Percentiles rank a stretch among this genome's conserved stretches.
Evolutionary conservation across 176 grass and related monocot genomes (phyloP).

Genomic region (Cenchrus purpureus): DNA sequence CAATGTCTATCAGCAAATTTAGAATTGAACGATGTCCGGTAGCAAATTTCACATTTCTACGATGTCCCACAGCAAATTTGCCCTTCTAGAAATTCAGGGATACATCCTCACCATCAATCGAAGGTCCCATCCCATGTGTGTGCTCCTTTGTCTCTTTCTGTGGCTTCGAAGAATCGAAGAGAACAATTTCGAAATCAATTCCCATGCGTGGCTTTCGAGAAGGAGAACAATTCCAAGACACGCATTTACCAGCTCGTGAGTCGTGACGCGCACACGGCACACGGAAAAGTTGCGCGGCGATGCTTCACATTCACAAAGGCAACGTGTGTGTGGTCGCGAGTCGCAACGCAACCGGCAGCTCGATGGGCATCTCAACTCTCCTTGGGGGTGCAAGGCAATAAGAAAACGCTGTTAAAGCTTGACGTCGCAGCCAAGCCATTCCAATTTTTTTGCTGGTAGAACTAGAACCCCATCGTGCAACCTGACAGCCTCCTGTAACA

Average conservation of each 20-base stretch:
- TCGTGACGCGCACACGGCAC: constrained; percentile 20
- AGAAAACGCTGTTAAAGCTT: not conserved
- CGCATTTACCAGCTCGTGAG: not conserved
- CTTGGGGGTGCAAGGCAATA: not conserved
- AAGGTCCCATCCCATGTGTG: not conserved
- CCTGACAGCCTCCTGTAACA: not conserved
- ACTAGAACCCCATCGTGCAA: no score
- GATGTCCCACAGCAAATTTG: no score
- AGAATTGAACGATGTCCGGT: no score
- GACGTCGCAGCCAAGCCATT: not conserved
- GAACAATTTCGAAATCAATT: no score
- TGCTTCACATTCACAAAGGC: no score
- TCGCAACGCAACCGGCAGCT: not conserved
- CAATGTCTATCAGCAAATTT: no score
- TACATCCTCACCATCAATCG: no score
- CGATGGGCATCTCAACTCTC: not conserved
- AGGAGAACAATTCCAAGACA: not conserved
- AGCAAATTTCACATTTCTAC: no score
- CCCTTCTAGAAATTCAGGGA: not conserved
- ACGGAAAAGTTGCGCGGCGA: not conserved
- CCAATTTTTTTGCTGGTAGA: no score
- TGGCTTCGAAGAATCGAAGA: not conserved
- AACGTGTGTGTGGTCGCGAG: not conserved
- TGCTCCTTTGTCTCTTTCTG: not conserved
- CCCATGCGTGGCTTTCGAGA: not conserved